Base-by-base conservation (phyloP, 768 basidiomycete species). In the Kwoniella shandongensis region DNA sequence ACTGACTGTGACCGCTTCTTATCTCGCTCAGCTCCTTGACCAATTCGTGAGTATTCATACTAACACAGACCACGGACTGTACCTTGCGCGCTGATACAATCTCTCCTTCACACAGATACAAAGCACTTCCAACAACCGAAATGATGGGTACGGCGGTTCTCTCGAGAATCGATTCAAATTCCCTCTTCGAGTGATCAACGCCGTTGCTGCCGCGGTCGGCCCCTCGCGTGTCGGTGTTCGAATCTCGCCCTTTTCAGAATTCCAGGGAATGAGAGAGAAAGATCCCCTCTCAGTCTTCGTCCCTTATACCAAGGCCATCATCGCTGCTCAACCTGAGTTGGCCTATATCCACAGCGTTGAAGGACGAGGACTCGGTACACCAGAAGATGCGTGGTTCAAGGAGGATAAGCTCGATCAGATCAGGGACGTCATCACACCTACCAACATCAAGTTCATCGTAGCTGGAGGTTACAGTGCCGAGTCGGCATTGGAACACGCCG, bases 71-170 rank as follows among this genome's bases (percentile, higher is more conserved):
- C n/a, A n/a, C n/a, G n/a, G n/a, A n/a, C n/a, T n/a, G n/a, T n/a
- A n/a, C n/a, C n/a, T n/a, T n/a, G n/a, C n/a, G n/a, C n/a, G n/a
- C n/a, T n/a, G n/a, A n/a, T n/a, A n/a, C 22, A 6, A 18, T 23
- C n/a, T 23, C 6, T 17, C 40, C 8, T 8, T 17, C n/a, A 8
- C 5, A 42, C 84, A 86, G 67, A 79, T 81, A 26, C 67, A 79
- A 17, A 78, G 78, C 32, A 79, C 8, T 79, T 79, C 71, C 77
- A 87, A 87, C 70, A 65, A 78, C 4, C 79, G 85, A 17, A 83
- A 80, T 6, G 86, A 88, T 66, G 76, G 79, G 42, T 89, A 85
- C 69, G 87, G 87, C 0, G 87, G 88, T 2, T 81, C 80, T 44
- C 75, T 87, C 25, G 82, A 85, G 67, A 82, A 81, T 48, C 79